Percentiles rank a stretch among this genome's conserved stretches.
Evolutionary conservation across 768 basidiomycete species (phyloP).

Genomic region (Brasilioporus rufonigricans): DNA sequence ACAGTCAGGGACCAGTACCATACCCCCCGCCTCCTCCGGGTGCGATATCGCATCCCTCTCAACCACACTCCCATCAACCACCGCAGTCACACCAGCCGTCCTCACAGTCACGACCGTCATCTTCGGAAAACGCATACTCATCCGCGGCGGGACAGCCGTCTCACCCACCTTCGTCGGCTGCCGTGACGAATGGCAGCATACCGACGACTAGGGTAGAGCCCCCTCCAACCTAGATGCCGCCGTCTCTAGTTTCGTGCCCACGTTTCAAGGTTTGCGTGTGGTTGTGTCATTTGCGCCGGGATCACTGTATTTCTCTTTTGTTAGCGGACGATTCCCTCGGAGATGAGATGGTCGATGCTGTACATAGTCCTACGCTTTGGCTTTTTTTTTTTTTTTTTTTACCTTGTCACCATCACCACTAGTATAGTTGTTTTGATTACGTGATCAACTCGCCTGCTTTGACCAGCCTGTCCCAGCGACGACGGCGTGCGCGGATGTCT

Average conservation of each 20-base stretch:
- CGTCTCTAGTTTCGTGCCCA: slow-evolving; percentile 4
- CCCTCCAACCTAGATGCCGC: slow-evolving; percentile 33
- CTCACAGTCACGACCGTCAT: slow-evolving; percentile 53
- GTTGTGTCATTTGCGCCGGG: slow-evolving; percentile 20
- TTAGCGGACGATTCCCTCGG: slow-evolving; percentile 23
- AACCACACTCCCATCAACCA: slow-evolving; percentile 32
- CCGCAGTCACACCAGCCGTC: slow-evolving; percentile 32
- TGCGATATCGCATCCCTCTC: slow-evolving; percentile 42
- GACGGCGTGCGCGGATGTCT: slow-evolving; percentile 8
- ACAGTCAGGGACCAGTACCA: slow-evolving; percentile 47
- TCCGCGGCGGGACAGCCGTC: slow-evolving; percentile 37
- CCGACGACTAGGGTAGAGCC: slow-evolving; percentile 42
- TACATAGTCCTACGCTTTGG: slow-evolving; percentile 30
- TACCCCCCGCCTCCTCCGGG: slow-evolving; percentile 46
- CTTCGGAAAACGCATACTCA: slow-evolving; percentile 59
- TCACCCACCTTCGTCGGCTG: slow-evolving; percentile 27
- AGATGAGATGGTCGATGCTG: slow-evolving; percentile 24
- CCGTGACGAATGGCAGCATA: slow-evolving; percentile 41
- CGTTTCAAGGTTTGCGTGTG: slow-evolving; percentile 15
- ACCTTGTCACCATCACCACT: slow-evolving; percentile 9
- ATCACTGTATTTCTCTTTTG: slow-evolving; percentile 23
- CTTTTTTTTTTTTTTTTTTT: slow-evolving; percentile 10
- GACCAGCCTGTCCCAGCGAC: slow-evolving; percentile 1
- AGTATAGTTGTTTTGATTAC: slow-evolving; percentile 19
- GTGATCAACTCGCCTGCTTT: slow-evolving; percentile 18